These are phyloP conservation scores for Aspergillus sp. DNA, from an alignment of 2,329 filamentous ascomycete genomes.

Conservation along the genomic window DNA sequence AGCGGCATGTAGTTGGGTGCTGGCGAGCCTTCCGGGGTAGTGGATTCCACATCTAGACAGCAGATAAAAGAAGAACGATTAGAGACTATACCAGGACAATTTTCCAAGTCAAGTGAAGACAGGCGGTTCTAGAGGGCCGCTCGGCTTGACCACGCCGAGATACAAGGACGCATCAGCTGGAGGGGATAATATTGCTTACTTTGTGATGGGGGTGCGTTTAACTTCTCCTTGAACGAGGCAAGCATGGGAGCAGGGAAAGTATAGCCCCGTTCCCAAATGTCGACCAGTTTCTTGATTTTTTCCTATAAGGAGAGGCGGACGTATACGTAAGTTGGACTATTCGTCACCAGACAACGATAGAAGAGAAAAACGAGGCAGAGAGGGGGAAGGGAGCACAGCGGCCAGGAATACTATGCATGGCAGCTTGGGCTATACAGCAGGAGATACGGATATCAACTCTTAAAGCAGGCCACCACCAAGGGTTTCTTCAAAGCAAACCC, in stretches of 20 bases:
- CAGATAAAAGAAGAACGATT: constrained; percentile 20
- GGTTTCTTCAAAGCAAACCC: constrained; percentile 36
- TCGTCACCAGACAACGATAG: constrained; percentile 26
- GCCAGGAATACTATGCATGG: constrained; percentile 27
- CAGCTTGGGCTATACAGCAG: constrained; percentile 24
- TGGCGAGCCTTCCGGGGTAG: constrained; percentile 64
- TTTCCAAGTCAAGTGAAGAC: background rate
- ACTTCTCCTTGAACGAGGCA: constrained; percentile 76
- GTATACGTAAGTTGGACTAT: constrained; percentile 53
- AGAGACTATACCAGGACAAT: constrained; percentile 22
- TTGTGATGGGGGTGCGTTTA: constrained; percentile 62
- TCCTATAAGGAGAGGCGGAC: constrained; percentile 65
- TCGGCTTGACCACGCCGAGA: background rate
- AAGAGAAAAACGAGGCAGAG: constrained; percentile 15
- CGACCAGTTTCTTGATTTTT: constrained; percentile 91
- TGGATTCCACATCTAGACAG: constrained; percentile 61
- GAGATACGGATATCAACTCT: constrained; percentile 29
- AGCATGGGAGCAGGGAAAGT: constrained; percentile 85
- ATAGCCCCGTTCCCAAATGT: constrained; percentile 95
- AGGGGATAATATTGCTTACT: constrained; percentile 57
- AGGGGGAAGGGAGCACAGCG: constrained; percentile 14
- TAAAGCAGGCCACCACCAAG: constrained; percentile 21
- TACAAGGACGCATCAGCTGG: constrained; percentile 11
- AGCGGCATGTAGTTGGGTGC: constrained; percentile 47
- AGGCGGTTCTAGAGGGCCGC: background rate